Conservation (phyloP, 768 basidiomycete species). For the Rhodotorula sphaerocarpa region DNA sequence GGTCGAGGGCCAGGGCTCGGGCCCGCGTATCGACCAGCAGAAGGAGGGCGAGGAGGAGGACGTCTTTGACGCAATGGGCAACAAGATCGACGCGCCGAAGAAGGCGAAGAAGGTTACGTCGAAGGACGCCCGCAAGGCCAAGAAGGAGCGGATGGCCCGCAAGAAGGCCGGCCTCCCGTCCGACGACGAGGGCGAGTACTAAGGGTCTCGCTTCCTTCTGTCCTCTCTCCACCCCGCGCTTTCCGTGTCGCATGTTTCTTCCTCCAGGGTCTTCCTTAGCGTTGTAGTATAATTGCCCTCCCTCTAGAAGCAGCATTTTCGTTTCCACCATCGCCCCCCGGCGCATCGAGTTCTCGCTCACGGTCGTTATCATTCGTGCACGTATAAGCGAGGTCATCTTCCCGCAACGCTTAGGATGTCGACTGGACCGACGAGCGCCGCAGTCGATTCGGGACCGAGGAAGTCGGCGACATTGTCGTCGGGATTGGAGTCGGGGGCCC, state of each 20-base stretch:
- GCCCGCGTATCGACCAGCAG: slow-evolving; percentile 87
- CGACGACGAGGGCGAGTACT: slow-evolving; percentile 24
- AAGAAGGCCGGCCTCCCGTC: slow-evolving; percentile 30
- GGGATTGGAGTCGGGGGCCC: too few species aligned
- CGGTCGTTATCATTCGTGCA: too few species aligned
- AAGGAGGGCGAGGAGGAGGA: slow-evolving; percentile 83
- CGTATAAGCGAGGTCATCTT: too few species aligned
- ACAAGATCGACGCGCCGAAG: slow-evolving; percentile 74
- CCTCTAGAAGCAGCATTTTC: background rate
- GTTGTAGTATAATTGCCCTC: slow-evolving; percentile 45
- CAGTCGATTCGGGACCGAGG: too few species aligned
- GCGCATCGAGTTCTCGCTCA: slow-evolving; percentile 3
- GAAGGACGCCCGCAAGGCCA: slow-evolving; percentile 13
- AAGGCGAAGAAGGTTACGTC: slow-evolving; percentile 62
- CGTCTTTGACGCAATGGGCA: slow-evolving; percentile 93
- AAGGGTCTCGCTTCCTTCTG: background rate
- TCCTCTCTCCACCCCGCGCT: background rate
- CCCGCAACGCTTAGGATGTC: too few species aligned
- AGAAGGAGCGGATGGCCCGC: slow-evolving; percentile 32
- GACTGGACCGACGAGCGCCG: too few species aligned
- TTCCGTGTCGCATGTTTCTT: background rate
- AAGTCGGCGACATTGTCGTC: too few species aligned
- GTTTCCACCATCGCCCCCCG: background rate
- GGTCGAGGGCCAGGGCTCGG: slow-evolving; percentile 97
- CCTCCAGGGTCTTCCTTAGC: background rate